These are phyloP conservation scores for Clavaria fumosa DNA, from an alignment of 768 basidiomycete species.

Conservation along the genomic window DNA sequence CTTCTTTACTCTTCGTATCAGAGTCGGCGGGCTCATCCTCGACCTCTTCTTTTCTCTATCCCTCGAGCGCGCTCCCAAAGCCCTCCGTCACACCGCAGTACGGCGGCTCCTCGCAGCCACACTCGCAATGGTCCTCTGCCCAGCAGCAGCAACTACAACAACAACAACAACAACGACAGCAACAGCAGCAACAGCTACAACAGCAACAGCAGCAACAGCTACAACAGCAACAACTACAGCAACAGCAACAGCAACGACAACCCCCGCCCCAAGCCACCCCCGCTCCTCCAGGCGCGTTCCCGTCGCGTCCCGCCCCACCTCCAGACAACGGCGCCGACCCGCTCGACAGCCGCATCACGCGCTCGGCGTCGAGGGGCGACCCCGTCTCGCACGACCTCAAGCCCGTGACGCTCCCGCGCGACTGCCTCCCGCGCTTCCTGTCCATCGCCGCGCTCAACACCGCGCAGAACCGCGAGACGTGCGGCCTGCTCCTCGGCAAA, in stretches of 20 bases:
- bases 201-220: constrained; percentile 15
- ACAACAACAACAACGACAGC: constrained; percentile 11
- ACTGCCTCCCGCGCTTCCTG: constrained; percentile 62
- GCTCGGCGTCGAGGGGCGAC: constrained; percentile 12
- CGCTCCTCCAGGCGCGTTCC: constrained; percentile 2
- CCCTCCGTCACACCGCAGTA: constrained; percentile 14
- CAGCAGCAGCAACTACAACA: too few species aligned
- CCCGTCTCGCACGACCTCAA: constrained; percentile 30
- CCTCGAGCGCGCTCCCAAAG: constrained; percentile 21
- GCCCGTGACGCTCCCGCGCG: constrained; percentile 52
- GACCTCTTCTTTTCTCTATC: constrained; percentile 14
- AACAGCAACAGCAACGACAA: constrained; percentile 12
- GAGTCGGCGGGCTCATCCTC: constrained; percentile 11
- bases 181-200: constrained; percentile 13
- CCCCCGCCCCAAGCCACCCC: constrained; percentile 8
- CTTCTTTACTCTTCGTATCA: constrained; percentile 32
- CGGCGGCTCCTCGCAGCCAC: constrained; percentile 12
- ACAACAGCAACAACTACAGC: constrained; percentile 12
- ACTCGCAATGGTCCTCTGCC: constrained; percentile 11
- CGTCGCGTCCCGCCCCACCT: constrained; percentile 8
- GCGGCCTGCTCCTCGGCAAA: constrained; percentile 71
- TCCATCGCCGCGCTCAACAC: constrained; percentile 71
- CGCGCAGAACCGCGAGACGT: constrained; percentile 66
- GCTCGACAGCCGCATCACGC: constrained; percentile 6
- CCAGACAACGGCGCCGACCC: constrained; percentile 6